Base-by-base conservation (phyloP, 306 rosid species). In the Cucurbita maxima region DNA sequence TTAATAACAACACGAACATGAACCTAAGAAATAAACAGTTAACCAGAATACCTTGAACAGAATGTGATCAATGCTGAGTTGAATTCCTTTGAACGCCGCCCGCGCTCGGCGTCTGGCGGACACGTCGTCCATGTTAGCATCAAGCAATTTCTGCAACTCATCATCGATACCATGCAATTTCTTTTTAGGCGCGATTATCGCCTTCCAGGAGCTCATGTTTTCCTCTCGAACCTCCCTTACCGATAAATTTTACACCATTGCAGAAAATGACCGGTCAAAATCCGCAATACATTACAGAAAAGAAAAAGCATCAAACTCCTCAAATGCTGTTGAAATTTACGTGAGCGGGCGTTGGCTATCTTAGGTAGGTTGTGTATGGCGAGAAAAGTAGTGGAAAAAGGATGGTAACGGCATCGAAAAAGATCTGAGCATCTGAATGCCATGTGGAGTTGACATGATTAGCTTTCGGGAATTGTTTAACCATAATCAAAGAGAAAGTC, bases 11-110 rank as follows among this genome's bases (percentile, higher is more conserved):
- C 41, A 68, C 41, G 13, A 68, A 14, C 19, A 59, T 6, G 66
- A 34, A 59, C 10, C 43, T 6, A 59, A 60, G 10, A 60, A 60
- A 34, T 12, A 60, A 60, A 2, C 2, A 40, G 15, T 4, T 47
- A 22, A 54, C 58, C 14, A 56, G 11, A 18, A 38, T 64, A 82
- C 97, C 96, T 90, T 90, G 76, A 92, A 92, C 79, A 92, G 72
- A 40, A 92, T 84, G 57, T 92, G 96, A 69, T 92, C 93, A 79
- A 92, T 83, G 7, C 87, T 86, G 74, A 92, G 96, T 78, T 92
- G 98, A 79, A 82, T 79, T 41, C 82, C 85, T 87, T 87, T 92
- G 71, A 92, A 83, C 64, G 96, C 87, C 71, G 87, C 88, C 44
- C 98, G 91, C 66, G 91, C 96, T 19, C 84, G 84, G 67, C 90